Evolutionary conservation across 805 yeast species (phyloP).

Genomic region (Brettanomyces custersianus): DNA sequence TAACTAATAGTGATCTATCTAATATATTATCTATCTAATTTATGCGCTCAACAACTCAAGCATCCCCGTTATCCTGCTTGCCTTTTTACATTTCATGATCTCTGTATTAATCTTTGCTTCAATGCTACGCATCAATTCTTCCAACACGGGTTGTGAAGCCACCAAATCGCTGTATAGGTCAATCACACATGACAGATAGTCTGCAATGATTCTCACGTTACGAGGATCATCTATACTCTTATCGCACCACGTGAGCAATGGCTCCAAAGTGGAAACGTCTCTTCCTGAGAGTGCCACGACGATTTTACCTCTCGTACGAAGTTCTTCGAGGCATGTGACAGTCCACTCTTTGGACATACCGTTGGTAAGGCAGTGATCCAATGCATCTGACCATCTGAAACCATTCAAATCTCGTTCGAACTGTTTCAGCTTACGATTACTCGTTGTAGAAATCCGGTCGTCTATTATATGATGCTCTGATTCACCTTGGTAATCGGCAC

Average conservation of each 20-base stretch:
- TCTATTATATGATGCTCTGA: slow-evolving; percentile 65
- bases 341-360: slow-evolving; percentile 78
- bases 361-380: slow-evolving; percentile 73
- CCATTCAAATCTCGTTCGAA: slow-evolving; percentile 80
- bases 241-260: slow-evolving; percentile 75
- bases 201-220: slow-evolving; percentile 53
- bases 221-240: slow-evolving; percentile 74
- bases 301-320: slow-evolving; percentile 82
- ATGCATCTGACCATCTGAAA: slow-evolving; percentile 88
- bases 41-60: slow-evolving; percentile 65
- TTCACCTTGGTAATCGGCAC: slow-evolving; percentile 86
- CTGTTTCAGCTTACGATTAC: slow-evolving; percentile 55
- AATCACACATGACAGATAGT: slow-evolving; percentile 55
- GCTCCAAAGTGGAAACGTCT: slow-evolving; percentile 76
- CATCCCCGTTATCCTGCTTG: slow-evolving; percentile 90
- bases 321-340: slow-evolving; percentile 74
- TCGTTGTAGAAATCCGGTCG: slow-evolving; percentile 35
- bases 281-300: slow-evolving; percentile 71
- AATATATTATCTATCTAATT: slow-evolving; percentile 6
- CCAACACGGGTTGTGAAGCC: slow-evolving; percentile 68
- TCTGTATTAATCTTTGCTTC: slow-evolving; percentile 57
- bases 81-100: slow-evolving; percentile 73
- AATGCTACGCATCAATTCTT: slow-evolving; percentile 57
- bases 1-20: neutral
- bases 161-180: slow-evolving; percentile 72